Evolutionary conservation across 176 grass and related monocot genomes (phyloP), one percentile per base, ranked within the genome.

Genomic region (Dendrocalamus sinicus): DNA sequence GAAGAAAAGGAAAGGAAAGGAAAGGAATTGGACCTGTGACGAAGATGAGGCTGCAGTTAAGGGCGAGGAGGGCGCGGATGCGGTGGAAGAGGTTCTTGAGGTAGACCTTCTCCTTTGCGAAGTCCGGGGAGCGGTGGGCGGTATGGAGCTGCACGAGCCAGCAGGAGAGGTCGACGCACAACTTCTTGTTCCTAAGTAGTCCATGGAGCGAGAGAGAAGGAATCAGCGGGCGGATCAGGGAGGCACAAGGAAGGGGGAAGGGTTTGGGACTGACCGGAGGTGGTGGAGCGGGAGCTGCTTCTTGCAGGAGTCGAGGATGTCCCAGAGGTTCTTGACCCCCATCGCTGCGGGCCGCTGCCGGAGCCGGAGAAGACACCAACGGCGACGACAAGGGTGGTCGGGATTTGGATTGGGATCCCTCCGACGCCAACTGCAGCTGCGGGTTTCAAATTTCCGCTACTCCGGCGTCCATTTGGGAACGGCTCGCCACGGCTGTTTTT

Each of bases 221-320:
- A 7, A 75, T 81, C 22, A 67, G 78, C 26, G 51, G 47, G 77
- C 23, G 17, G 73, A 67, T 37, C 13, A 83, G 48, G 5, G 70
- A 68, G 54, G 70, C n/a, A 12, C 2, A 24, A 52, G 52, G 17
- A 61, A 45, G 26, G 50, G 24, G 41, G 44, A 32, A 74, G 58
- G 64, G 77, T 67, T 50, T 4, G 60, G 52, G 26, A 87, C 86
- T 93, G 46, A 98, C 96, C 95, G 91, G 68, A 98, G 93, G 83
- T 95, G 88, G 44, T 94, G 88, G 72, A 98, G 96, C 12, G 96
- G 96, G 73, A 98, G 91, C 77, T 87, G 94, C 88, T 98, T 87
- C 90, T 98, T 98, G 93, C 96, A 98, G 44, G 90, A 95, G 9
- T 98, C 96, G 73, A 98, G 92, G 87, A 98, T 98, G 79, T 98